These are phyloP conservation scores for Boletus rubroflammeus DNA, from an alignment of 768 basidiomycete genomes.

Conservation along the genomic window DNA sequence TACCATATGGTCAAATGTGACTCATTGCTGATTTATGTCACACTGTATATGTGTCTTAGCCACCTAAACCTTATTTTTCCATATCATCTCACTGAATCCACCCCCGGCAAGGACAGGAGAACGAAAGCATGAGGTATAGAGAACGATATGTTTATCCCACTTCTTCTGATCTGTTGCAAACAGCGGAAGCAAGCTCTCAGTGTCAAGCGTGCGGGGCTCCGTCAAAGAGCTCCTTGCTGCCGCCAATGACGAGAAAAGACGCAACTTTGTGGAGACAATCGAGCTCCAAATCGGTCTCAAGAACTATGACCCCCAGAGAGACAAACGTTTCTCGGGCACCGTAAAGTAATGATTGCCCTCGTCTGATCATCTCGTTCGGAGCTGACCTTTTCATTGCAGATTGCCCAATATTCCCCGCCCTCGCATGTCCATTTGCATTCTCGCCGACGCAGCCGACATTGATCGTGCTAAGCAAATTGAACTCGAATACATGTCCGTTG, in stretches of 20 bases:
- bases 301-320: slow-evolving; percentile 99
- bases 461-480: slow-evolving; percentile 98
- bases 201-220: slow-evolving; percentile 99
- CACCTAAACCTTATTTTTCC: slow-evolving; percentile 30
- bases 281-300: slow-evolving; percentile 96
- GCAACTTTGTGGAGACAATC: slow-evolving; percentile 94
- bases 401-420: slow-evolving; percentile 96
- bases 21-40: slow-evolving; percentile 28
- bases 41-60: slow-evolving; percentile 33
- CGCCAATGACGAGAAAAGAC: slow-evolving; percentile 82
- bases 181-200: slow-evolving; percentile 81
- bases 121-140: slow-evolving; percentile 32
- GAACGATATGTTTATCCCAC: background rate
- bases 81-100: slow-evolving; percentile 24
- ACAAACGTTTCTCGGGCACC: slow-evolving; percentile 99
- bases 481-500: slow-evolving; percentile 98
- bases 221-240: slow-evolving; percentile 86
- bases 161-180: background rate
- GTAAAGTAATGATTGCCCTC: slow-evolving; percentile 65
- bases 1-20: slow-evolving; percentile 4
- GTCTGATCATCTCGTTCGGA: background rate
- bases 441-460: slow-evolving; percentile 98
- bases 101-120: slow-evolving; percentile 15
- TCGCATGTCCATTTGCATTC: slow-evolving; percentile 99
- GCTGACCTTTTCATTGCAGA: slow-evolving; percentile 39